These are phyloP conservation scores for Phalaenopsis aphrodite DNA, from an alignment of 106 monocot species.

Conservation along the genomic window DNA sequence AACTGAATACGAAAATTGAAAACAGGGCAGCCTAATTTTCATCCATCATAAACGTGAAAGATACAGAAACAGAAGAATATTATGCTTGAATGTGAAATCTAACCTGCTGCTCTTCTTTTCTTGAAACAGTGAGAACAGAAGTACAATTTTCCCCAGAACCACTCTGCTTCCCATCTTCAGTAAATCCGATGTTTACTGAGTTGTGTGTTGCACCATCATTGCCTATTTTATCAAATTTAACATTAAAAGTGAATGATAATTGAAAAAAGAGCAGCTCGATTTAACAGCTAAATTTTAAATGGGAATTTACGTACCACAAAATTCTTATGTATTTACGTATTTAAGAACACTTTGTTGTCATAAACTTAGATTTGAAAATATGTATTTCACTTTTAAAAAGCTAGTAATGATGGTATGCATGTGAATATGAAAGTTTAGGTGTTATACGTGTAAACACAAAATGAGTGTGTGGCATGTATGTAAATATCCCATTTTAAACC, in stretches of 20 bases:
- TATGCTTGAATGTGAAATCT: background rate
- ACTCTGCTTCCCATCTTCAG: background rate
- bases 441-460: too few relatives aligned
- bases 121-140: background rate
- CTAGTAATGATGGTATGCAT: too few relatives aligned
- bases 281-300: background rate
- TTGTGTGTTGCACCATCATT: background rate
- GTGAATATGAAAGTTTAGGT: too few relatives aligned
- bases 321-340: too few relatives aligned
- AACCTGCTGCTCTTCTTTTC: constrained; percentile 15
- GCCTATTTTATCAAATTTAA: background rate
- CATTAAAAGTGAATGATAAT: background rate
- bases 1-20: constrained; percentile 9
- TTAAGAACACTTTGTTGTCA: too few relatives aligned
- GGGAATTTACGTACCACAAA: too few relatives aligned
- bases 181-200: background rate
- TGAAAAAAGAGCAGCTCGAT: background rate
- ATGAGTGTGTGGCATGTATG: too few relatives aligned
- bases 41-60: constrained; percentile 2
- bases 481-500: background rate
- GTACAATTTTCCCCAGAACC: background rate
- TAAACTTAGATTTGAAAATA: too few relatives aligned
- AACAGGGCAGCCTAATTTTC: background rate
- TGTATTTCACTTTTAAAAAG: too few relatives aligned
- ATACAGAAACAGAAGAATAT: constrained; percentile 4